These are phyloP conservation scores for Phytophthora foliorum DNA, from an alignment of 352 stramenopile species.

Conservation along the genomic window DNA sequence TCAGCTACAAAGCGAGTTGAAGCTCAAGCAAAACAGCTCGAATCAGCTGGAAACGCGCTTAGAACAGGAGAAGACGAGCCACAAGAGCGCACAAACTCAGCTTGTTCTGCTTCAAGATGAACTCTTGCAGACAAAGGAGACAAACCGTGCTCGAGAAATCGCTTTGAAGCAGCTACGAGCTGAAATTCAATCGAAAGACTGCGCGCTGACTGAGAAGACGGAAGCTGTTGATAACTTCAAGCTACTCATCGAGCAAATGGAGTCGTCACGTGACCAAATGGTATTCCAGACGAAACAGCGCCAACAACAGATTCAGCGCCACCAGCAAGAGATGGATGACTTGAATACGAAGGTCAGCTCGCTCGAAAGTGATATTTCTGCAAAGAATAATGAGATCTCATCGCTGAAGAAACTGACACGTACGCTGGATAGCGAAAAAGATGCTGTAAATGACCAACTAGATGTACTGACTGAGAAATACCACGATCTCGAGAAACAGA, in stretches of 20 bases:
- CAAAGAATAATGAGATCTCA: conserved; percentile 57
- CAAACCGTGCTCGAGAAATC: conserved; percentile 61
- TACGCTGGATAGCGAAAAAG: conserved; percentile 79
- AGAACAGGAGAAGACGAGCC: conserved; percentile 69
- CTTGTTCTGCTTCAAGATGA: conserved; percentile 70
- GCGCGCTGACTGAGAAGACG: conserved; percentile 68
- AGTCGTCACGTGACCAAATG: conserved; percentile 83
- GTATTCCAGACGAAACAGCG: conserved; percentile 83
- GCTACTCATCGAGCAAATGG: conserved; percentile 84
- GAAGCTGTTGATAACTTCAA: conserved; percentile 77
- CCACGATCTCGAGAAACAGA: conserved; percentile 67
- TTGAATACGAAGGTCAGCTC: conserved; percentile 57
- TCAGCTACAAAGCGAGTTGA: conserved; percentile 72
- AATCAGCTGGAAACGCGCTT: conserved; percentile 72
- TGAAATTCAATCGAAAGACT: conserved; percentile 65
- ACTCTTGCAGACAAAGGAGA: conserved; percentile 61
- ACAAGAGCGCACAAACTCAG: conserved; percentile 70
- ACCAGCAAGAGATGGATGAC: conserved; percentile 64
- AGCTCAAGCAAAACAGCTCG: conserved; percentile 55
- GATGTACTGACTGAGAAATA: conserved; percentile 80
- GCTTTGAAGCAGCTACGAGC: conserved; percentile 68
- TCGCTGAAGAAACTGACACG: conserved; percentile 78
- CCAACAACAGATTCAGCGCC: conserved; percentile 69
- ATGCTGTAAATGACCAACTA: conserved; percentile 72
- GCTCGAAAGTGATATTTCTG: conserved; percentile 52